phyloP scores from a whole-genome alignment of 306 rosid genomes.

The Pterocarpus santalinus region DNA sequence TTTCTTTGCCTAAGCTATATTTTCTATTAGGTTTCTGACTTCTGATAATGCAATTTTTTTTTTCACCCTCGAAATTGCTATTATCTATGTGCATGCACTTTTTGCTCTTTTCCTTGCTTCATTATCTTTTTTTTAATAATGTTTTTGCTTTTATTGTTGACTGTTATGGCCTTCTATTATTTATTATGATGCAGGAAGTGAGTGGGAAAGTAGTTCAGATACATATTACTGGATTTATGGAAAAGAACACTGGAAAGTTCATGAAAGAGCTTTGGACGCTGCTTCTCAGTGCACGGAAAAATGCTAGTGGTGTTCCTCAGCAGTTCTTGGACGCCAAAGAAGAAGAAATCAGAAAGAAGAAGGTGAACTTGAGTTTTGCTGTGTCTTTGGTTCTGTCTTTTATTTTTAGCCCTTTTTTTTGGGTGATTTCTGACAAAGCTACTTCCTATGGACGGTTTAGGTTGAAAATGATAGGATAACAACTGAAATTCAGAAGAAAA shows the following conservation, averaged over 20 bases:
- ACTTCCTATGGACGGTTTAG: conserved; percentile 56
- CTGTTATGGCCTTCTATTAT: background rate
- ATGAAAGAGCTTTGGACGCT: conserved; percentile 97
- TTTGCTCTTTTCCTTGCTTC: background rate
- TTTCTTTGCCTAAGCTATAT: background rate
- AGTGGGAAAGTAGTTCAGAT: conserved; percentile 94
- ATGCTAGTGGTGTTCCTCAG: conserved; percentile 96
- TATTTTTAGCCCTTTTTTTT: background rate
- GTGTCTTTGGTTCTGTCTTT: conserved; percentile 21
- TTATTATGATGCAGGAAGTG: conserved; percentile 64
- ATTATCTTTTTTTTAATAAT: background rate
- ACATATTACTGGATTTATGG: conserved; percentile 97
- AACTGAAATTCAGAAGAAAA: conserved; percentile 84
- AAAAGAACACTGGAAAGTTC: conserved; percentile 92
- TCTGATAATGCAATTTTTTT: too few species aligned
- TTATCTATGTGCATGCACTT: conserved; percentile 3
- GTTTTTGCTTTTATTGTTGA: background rate
- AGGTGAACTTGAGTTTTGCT: conserved; percentile 56
- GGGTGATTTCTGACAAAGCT: conserved; percentile 21
- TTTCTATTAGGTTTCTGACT: background rate
- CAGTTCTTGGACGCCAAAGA: conserved; percentile 96
- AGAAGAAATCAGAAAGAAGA: conserved; percentile 83
- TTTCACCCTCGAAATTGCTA: too few species aligned
- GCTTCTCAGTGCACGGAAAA: conserved; percentile 92
- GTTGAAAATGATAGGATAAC: conserved; percentile 84